A percentile compares a stretch with the other conserved stretches of the same genome.
Evolutionary conservation across 805 yeast genomes (phyloP).

Genomic region (Yarrowia deformans): DNA sequence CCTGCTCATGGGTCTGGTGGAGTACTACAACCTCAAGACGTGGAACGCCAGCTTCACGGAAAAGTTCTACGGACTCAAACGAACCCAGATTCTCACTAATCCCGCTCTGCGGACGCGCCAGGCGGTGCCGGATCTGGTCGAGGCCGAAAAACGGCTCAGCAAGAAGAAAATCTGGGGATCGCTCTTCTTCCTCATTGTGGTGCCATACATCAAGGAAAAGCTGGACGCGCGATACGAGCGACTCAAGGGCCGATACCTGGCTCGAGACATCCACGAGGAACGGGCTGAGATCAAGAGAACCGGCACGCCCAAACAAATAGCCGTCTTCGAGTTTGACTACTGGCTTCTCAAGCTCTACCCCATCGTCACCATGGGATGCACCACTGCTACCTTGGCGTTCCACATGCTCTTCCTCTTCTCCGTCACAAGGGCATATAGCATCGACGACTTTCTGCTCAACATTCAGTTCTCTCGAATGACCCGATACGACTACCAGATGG

Average conservation of each 20-base stretch:
- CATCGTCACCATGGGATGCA: conserved; percentile 55
- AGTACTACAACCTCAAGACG: conserved; percentile 68
- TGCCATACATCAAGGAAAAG: conserved; percentile 75
- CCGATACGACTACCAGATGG: conserved; percentile 46
- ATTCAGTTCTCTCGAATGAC: conserved; percentile 71
- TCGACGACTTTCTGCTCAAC: conserved; percentile 66
- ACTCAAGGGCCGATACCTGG: conserved; percentile 64
- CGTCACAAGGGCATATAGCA: conserved; percentile 64
- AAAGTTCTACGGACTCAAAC: conserved; percentile 87
- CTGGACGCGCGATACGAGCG: conserved; percentile 68
- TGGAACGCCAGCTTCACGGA: conserved; percentile 92
- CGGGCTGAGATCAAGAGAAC: conserved; percentile 40
- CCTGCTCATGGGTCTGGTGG: conserved; percentile 66
- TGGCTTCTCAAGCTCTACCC: conserved; percentile 71
- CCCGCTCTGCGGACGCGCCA: conserved; percentile 46
- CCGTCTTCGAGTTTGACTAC: conserved; percentile 44
- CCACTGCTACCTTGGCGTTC: conserved; percentile 61
- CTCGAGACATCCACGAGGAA: conserved; percentile 55
- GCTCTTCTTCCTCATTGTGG: conserved; percentile 61
- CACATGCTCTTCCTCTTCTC: conserved; percentile 74
- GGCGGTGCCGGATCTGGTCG: conserved; percentile 54
- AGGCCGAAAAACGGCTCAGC: conserved; percentile 61
- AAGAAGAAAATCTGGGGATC: conserved; percentile 61
- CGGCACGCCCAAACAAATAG: conserved; percentile 44
- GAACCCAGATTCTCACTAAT: conserved; percentile 54